These are phyloP conservation scores for Puya raimondii DNA, from an alignment of 176 grass and related monocot species.

Conservation along the genomic window DNA sequence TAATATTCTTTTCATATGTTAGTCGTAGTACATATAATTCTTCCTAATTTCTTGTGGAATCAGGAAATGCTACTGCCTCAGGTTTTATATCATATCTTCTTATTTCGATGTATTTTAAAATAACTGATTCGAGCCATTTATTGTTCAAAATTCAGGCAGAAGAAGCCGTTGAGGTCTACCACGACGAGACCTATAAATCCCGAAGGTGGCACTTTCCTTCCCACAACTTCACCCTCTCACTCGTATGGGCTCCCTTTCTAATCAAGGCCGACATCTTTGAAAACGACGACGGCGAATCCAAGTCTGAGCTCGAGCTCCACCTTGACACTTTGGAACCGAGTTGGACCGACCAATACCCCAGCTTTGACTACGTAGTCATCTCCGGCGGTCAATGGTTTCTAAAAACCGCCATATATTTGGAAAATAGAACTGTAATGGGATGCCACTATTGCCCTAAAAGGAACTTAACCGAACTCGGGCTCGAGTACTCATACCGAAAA, in stretches of 20 bases:
- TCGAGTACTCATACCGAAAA: slow-evolving; percentile 36
- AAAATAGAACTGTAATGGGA: slow-evolving; percentile 38
- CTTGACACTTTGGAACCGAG: slow-evolving; percentile 47
- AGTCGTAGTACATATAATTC: neutral
- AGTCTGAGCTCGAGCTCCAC: slow-evolving; percentile 51
- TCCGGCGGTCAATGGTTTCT: slow-evolving; percentile 85
- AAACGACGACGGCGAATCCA: slow-evolving; percentile 65
- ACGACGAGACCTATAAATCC: slow-evolving; percentile 52
- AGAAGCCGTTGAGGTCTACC: slow-evolving; percentile 72
- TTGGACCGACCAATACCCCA: slow-evolving; percentile 52
- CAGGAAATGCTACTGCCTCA: neutral
- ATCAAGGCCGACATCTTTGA: slow-evolving; percentile 74
- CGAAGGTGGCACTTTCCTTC: slow-evolving; percentile 64
- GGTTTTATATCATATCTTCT: neutral
- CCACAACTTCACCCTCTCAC: slow-evolving; percentile 69
- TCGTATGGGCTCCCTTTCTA: slow-evolving; percentile 75
- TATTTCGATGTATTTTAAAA: neutral
- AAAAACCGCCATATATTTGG: slow-evolving; percentile 67
- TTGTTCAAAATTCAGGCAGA: slow-evolving; percentile 42
- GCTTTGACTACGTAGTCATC: slow-evolving; percentile 68
- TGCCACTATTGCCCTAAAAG: slow-evolving; percentile 62
- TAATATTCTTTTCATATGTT: too few relatives aligned
- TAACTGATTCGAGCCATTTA: neutral
- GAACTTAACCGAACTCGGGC: slow-evolving; percentile 41
- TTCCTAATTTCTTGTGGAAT: neutral